Evolutionary conservation across 208 protist genomes (phyloP).

Genomic region (Balamuthia mandrillaris): DNA sequence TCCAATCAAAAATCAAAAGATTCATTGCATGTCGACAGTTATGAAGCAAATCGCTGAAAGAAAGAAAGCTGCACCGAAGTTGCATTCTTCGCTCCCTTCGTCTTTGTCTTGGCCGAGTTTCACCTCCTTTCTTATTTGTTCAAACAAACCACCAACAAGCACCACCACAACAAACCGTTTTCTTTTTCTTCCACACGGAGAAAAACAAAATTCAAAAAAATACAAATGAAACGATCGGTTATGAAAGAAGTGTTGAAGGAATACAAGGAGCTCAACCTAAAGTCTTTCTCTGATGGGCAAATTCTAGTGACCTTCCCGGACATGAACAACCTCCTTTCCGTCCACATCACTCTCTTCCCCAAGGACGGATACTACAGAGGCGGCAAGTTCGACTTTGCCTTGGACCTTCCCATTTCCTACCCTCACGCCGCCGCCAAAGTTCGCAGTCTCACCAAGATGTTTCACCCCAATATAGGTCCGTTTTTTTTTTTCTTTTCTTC

Average conservation of each 20-base stretch:
- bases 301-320: neutral
- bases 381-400: neutral
- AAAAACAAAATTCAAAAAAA: neutral
- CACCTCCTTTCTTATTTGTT: too few relatives aligned
- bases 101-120: too few relatives aligned
- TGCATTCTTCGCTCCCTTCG: too few relatives aligned
- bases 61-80: too few relatives aligned
- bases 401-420: neutral
- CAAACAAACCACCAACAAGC: too few relatives aligned
- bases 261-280: neutral
- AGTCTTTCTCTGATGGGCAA: slow-evolving; percentile 1
- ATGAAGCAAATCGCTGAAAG: too few relatives aligned
- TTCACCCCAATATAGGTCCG: slow-evolving; percentile 21
- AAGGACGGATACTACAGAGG: neutral
- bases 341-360: neutral
- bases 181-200: too few relatives aligned
- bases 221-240: neutral
- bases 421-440: neutral
- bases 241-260: neutral
- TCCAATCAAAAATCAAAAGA: too few relatives aligned
- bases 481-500: too few relatives aligned
- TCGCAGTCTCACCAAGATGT: neutral
- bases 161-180: too few relatives aligned
- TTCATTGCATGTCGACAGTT: too few relatives aligned
- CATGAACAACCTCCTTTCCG: neutral